phyloP scores from a whole-genome alignment of 164 flowering plant species.

The Annona cherimola region DNA sequence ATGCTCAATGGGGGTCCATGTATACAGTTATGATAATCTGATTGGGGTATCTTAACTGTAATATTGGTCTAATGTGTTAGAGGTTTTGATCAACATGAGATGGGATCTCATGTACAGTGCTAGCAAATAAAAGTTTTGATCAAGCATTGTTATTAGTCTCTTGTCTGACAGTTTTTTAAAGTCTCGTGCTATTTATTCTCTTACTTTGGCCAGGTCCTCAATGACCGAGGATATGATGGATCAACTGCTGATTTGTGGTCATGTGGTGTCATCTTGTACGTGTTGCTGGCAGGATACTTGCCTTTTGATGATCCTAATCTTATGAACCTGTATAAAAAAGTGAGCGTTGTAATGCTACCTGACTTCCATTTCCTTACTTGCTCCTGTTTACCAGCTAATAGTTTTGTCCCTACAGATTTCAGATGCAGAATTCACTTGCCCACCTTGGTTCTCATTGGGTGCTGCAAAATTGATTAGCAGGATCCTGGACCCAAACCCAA shows the following conservation, averaged over 20 bases:
- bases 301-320: constrained; percentile 98
- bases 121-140: neutral
- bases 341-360: constrained; percentile 43
- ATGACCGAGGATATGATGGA: constrained; percentile 96
- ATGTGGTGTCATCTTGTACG: constrained; percentile 97
- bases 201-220: constrained; percentile 61
- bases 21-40: neutral
- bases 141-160: neutral
- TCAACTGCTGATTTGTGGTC: constrained; percentile 98
- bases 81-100: neutral
- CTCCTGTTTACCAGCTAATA: constrained; percentile 12
- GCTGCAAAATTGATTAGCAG: constrained; percentile 68
- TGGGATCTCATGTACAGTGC: neutral
- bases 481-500: constrained; percentile 89
- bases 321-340: constrained; percentile 89
- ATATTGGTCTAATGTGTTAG: neutral
- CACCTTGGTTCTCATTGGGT: constrained; percentile 89
- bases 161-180: neutral
- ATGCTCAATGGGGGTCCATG: neutral
- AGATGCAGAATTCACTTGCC: constrained; percentile 85
- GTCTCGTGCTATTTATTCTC: neutral
- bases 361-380: constrained; percentile 2
- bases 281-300: constrained; percentile 98
- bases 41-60: neutral
- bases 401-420: constrained; percentile 56